Evolutionary conservation across 192 early-diverging fungal species (phyloP), one percentile per base, ranked within the genome.

Genomic region (Podila horticola): DNA sequence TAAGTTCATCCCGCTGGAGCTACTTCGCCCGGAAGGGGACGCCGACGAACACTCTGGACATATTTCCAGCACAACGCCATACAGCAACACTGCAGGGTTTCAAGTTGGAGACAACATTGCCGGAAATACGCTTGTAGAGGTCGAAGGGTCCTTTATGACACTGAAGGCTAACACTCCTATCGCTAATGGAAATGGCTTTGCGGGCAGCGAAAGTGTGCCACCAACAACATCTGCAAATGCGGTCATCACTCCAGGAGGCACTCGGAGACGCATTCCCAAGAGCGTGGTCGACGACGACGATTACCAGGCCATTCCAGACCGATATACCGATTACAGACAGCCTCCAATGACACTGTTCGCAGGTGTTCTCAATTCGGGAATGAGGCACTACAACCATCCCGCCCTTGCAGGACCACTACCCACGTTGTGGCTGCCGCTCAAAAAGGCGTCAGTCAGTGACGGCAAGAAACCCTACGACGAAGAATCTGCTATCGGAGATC

Each of bases 321-420:
- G 87, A 31, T 91, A 88, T 58, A 95, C 93, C 10, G 92, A 95
- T 70, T 95, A 91, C 70, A 75, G 68, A 33, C 89, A 95, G 73
- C 93, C 93, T 12, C 91, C 93, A 9, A 91, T 92, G 85, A 89
- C 90, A 0, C 67, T 95, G 29, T 85, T 90, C 19, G 74, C 89
- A 24, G 93, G 93, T 28, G 87, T 95, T 9, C 69, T 95, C 29
- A 92, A 95, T 67, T 87, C 91, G 48, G 91, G 92, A 2, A 84
- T 93, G 88, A 84, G 87, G 28, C 83, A 85, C 13, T 95, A 92
- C 50, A 88, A 83, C 49, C 86, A 92, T 48, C 94, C 94, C 33
- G 90, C 90, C 20, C 65, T 93, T 7, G 66, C 90, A 24, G 92
- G 92, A 13, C 84, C 83, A 10, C 70, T 95, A 51, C 94, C 94